phyloP scores from a whole-genome alignment of 2,329 filamentous ascomycete species.

The Calycina herbarum region DNA sequence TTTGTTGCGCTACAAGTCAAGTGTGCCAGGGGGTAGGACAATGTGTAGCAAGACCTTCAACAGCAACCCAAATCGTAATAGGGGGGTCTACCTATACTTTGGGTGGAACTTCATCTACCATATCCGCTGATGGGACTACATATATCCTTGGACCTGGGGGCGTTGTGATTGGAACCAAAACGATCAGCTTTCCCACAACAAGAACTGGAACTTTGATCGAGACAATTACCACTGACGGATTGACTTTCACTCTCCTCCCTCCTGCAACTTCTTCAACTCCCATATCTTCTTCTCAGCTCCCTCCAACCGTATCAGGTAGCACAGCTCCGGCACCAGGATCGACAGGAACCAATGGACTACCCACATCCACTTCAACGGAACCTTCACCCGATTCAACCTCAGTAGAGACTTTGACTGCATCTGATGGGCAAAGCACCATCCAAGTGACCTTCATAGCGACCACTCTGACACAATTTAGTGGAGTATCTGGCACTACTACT shows the following conservation, averaged over 20 bases:
- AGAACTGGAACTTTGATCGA: too few species aligned
- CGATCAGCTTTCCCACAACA: too few species aligned
- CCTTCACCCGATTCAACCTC: neutral
- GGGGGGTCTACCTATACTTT: too few species aligned
- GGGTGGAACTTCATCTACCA: too few species aligned
- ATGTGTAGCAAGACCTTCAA: too few species aligned
- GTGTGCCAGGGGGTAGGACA: too few species aligned
- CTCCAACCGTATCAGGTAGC: neutral
- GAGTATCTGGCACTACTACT: neutral
- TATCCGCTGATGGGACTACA: too few species aligned
- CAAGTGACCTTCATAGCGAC: neutral
- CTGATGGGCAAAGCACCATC: neutral
- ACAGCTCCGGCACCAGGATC: neutral
- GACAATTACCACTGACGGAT: too few species aligned
- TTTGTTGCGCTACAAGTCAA: too few species aligned
- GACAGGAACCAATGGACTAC: neutral
- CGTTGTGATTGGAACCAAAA: too few species aligned
- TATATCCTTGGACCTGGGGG: too few species aligned
- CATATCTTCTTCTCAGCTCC: neutral
- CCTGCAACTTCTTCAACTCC: neutral
- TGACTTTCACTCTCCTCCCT: neutral
- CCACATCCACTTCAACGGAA: neutral
- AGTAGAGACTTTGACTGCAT: neutral
- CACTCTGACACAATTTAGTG: neutral
- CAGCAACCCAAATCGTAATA: too few species aligned